Evolutionary conservation across 2,329 filamentous ascomycete species (phyloP).

Genomic region (Aspergillus latus): DNA sequence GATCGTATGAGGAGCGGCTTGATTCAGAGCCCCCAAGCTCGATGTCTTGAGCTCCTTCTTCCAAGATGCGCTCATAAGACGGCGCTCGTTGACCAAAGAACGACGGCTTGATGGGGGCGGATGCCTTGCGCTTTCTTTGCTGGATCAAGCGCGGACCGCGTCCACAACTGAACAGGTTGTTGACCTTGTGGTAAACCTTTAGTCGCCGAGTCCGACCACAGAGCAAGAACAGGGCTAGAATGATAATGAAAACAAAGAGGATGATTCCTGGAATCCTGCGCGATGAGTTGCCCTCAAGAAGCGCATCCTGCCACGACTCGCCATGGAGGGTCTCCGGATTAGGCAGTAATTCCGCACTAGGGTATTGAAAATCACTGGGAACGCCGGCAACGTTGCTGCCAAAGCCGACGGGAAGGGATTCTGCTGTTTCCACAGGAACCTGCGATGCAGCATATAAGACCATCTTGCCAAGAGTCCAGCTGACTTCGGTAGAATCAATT

Average conservation of each 20-base stretch:
- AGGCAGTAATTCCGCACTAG: constrained; percentile 46
- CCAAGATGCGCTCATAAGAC: constrained; percentile 79
- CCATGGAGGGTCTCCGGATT: constrained; percentile 31
- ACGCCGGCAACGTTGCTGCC: constrained; percentile 74
- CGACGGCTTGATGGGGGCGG: constrained; percentile 53
- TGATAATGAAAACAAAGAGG: constrained; percentile 71
- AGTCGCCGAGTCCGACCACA: constrained; percentile 74
- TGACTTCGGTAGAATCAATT: constrained; percentile 86
- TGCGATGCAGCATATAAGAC: constrained; percentile 91
- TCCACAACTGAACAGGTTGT: constrained; percentile 31
- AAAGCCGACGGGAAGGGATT: constrained; percentile 79
- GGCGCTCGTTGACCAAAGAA: constrained; percentile 39
- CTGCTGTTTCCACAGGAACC: constrained; percentile 63
- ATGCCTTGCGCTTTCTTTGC: constrained; percentile 58
- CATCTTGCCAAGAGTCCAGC: constrained; percentile 97
- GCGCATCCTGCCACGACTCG: constrained; percentile 60
- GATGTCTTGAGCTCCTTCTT: constrained; percentile 74
- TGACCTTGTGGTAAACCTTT: constrained; percentile 59
- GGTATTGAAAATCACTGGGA: constrained; percentile 79
- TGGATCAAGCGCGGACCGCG: constrained; percentile 31
- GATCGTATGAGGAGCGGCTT: constrained; percentile 53
- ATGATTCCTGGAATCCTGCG: constrained; percentile 72
- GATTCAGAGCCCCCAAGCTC: constrained; percentile 70
- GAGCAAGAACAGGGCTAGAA: constrained; percentile 69
- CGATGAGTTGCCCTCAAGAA: constrained; percentile 66